Conservation (phyloP, 306 rosid species). For the Gastrolobium villosum region DNA sequence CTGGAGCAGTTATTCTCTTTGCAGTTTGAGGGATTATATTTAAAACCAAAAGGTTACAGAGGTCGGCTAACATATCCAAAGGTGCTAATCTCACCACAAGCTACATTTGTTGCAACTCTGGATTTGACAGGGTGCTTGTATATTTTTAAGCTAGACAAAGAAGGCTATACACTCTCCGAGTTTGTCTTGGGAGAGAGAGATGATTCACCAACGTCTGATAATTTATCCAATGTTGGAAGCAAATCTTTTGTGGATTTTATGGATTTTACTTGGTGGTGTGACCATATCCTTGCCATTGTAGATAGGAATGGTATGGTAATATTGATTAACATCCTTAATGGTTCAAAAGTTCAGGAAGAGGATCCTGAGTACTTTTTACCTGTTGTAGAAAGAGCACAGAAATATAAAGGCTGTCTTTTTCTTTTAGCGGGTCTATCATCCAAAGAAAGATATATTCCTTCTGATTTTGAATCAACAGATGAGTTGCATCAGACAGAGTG, state of each 20-base stretch:
- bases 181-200: slow-evolving; percentile 57
- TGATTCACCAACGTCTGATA: slow-evolving; percentile 49
- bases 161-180: slow-evolving; percentile 64
- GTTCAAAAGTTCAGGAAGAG: slow-evolving; percentile 73
- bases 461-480: slow-evolving; percentile 49
- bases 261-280: slow-evolving; percentile 97
- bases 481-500: slow-evolving; percentile 61
- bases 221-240: slow-evolving; percentile 50
- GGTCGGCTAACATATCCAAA: slow-evolving; percentile 78
- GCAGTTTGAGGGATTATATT: slow-evolving; percentile 79
- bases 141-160: slow-evolving; percentile 75
- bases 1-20: slow-evolving; percentile 71
- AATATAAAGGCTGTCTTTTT: slow-evolving; percentile 67
- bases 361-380: slow-evolving; percentile 70
- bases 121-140: slow-evolving; percentile 81
- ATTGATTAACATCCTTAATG: slow-evolving; percentile 78
- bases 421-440: slow-evolving; percentile 69
- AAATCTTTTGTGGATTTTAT: slow-evolving; percentile 66
- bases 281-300: slow-evolving; percentile 73
- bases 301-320: slow-evolving; percentile 66
- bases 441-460: slow-evolving; percentile 55
- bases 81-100: slow-evolving; percentile 86
- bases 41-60: slow-evolving; percentile 65
- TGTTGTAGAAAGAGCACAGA: slow-evolving; percentile 72
- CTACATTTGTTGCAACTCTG: slow-evolving; percentile 77